These are phyloP conservation scores for Cryphonectria radicalis DNA, from an alignment of 2,329 filamentous ascomycete species.

Conservation along the genomic window DNA sequence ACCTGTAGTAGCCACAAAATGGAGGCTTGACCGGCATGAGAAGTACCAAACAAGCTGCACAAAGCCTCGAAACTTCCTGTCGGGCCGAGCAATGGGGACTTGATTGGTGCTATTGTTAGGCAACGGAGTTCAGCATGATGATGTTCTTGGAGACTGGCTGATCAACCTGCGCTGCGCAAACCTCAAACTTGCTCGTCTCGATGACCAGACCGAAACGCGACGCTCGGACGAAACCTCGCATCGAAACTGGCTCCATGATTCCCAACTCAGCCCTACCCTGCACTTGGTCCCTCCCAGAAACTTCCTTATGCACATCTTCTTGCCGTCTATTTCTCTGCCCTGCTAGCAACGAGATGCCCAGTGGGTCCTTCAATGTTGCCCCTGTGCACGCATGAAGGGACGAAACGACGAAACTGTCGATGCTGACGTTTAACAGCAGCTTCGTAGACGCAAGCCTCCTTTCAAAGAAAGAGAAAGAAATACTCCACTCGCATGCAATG, in stretches of 20 bases:
- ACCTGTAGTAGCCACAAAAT: constrained; percentile 8
- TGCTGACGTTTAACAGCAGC: neutral
- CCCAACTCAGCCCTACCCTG: neutral
- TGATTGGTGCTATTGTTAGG: neutral
- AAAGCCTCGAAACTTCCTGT: neutral
- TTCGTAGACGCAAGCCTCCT: neutral
- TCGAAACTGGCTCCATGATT: constrained; percentile 16
- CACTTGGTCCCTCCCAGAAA: neutral
- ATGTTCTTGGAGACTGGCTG: neutral
- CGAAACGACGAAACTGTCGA: constrained; percentile 15
- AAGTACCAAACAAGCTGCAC: constrained; percentile 12
- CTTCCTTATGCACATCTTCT: constrained; percentile 16
- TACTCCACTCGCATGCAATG: neutral
- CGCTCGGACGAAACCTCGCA: constrained; percentile 26
- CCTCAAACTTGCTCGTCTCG: constrained; percentile 27
- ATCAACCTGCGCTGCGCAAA: constrained; percentile 14
- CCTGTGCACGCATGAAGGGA: constrained; percentile 3
- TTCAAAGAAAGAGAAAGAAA: neutral
- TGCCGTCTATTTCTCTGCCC: constrained; percentile 9
- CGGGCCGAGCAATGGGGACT: neutral
- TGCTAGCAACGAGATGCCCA: neutral
- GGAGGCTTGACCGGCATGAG: constrained; percentile 9
- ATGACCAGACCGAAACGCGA: constrained; percentile 25
- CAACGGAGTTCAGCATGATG: neutral
- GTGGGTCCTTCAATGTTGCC: neutral